Evolutionary conservation across 2,329 filamentous ascomycete genomes (phyloP).

Genomic region (Fusarium equiseti): DNA sequence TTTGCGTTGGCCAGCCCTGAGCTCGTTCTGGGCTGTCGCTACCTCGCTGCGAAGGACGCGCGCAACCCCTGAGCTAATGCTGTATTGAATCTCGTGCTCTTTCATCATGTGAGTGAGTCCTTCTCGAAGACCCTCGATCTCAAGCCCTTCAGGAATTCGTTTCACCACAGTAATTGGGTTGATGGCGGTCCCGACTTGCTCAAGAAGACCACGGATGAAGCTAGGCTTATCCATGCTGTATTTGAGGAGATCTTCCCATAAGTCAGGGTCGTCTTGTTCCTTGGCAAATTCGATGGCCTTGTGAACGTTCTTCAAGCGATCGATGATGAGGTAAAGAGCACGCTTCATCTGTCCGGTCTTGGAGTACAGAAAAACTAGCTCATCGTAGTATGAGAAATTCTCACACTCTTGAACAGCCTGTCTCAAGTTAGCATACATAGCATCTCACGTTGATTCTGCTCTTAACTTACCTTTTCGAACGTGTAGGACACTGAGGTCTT

Average conservation of each 20-base stretch:
- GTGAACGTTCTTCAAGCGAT: slow-evolving; percentile 89
- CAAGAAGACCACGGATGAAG: slow-evolving; percentile 91
- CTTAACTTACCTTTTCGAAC: slow-evolving; percentile 74
- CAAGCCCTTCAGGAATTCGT: slow-evolving; percentile 90
- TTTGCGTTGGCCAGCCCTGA: slow-evolving; percentile 82
- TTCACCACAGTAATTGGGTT: slow-evolving; percentile 91
- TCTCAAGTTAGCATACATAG: slow-evolving; percentile 20
- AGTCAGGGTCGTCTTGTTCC: slow-evolving; percentile 88
- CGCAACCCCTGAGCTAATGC: slow-evolving; percentile 90
- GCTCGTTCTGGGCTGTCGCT: slow-evolving; percentile 80
- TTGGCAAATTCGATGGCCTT: slow-evolving; percentile 96
- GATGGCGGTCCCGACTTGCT: slow-evolving; percentile 94
- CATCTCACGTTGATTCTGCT: background rate
- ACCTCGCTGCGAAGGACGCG: slow-evolving; percentile 90
- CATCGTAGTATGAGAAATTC: slow-evolving; percentile 81
- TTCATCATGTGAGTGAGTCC: slow-evolving; percentile 91
- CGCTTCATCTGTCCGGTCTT: slow-evolving; percentile 95
- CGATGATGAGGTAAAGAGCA: slow-evolving; percentile 92
- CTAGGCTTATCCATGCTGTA: slow-evolving; percentile 98
- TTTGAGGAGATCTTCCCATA: slow-evolving; percentile 94
- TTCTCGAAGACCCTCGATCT: slow-evolving; percentile 90
- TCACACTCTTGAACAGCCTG: slow-evolving; percentile 84
- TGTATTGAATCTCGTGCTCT: slow-evolving; percentile 95
- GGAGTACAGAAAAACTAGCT: slow-evolving; percentile 94
- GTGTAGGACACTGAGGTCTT: slow-evolving; percentile 86